phyloP scores from a whole-genome alignment of 208 protist genomes.

The Leishmania mexicana region DNA sequence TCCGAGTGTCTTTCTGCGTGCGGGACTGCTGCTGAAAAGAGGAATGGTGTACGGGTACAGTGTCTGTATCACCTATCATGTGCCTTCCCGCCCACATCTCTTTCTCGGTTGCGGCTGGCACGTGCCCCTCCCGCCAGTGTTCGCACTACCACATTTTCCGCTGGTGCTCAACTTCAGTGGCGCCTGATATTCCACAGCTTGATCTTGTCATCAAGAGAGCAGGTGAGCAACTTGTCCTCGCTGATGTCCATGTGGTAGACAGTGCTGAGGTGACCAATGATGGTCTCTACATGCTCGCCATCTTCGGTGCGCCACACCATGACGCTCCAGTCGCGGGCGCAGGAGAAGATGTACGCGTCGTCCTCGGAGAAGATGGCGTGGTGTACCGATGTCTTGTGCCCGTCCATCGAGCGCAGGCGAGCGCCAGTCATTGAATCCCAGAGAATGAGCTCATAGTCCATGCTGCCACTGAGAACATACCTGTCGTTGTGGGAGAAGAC shows the following conservation, averaged over 20 bases:
- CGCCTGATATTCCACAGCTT: conserved; percentile 79
- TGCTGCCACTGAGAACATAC: conserved; percentile 78
- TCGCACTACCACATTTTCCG: background rate
- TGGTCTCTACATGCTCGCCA: conserved; percentile 71
- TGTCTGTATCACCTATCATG: conserved; percentile 1
- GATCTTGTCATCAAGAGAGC: conserved; percentile 80
- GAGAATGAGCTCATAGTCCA: conserved; percentile 87
- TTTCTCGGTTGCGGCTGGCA: background rate
- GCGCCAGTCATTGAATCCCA: conserved; percentile 60
- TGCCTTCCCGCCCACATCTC: background rate
- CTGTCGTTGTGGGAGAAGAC: conserved; percentile 69
- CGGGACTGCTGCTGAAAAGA: background rate
- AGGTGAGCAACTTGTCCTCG: conserved; percentile 78
- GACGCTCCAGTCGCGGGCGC: conserved; percentile 79
- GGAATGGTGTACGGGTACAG: background rate
- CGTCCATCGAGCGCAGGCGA: conserved; percentile 63
- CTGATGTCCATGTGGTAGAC: conserved; percentile 85
- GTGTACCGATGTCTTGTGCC: conserved; percentile 80
- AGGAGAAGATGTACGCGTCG: conserved; percentile 88
- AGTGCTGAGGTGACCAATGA: conserved; percentile 79
- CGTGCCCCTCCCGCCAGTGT: conserved; percentile 1
- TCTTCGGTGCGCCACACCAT: conserved; percentile 79
- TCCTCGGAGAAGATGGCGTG: conserved; percentile 80
- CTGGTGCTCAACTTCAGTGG: conserved; percentile 6
- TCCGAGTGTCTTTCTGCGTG: background rate